These are phyloP conservation scores for Cutaneotrichosporon curvatum DNA, from an alignment of 1,284 basidiomycete genomes.

Conservation along the genomic window DNA sequence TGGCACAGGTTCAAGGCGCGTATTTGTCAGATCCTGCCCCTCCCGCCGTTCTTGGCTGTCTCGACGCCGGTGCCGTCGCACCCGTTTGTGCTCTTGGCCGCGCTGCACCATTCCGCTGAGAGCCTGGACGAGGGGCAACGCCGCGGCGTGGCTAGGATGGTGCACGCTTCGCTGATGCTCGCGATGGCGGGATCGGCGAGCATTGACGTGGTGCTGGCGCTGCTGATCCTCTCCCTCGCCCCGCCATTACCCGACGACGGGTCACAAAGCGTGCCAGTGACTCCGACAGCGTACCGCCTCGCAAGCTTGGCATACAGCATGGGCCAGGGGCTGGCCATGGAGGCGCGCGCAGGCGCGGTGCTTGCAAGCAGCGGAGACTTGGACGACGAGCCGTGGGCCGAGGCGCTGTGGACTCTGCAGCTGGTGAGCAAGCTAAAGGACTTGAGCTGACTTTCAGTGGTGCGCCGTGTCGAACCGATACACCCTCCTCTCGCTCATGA, in stretches of 20 bases:
- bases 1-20: slow-evolving; percentile 32
- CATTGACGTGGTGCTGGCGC: slow-evolving; percentile 24
- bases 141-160: slow-evolving; percentile 3
- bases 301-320: slow-evolving; percentile 25
- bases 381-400: slow-evolving; percentile 7
- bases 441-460: slow-evolving; percentile 4
- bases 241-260: slow-evolving; percentile 8
- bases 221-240: slow-evolving; percentile 26
- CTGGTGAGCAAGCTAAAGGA: not conserved
- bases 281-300: slow-evolving; percentile 17
- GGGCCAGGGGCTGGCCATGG: slow-evolving; percentile 22
- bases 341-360: slow-evolving; percentile 4
- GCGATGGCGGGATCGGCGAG: slow-evolving; percentile 22
- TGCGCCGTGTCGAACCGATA: slow-evolving; percentile 14
- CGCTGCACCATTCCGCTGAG: slow-evolving; percentile 19
- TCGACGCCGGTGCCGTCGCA: slow-evolving; percentile 22
- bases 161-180: slow-evolving; percentile 21
- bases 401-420: slow-evolving; percentile 10
- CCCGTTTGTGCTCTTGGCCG: slow-evolving; percentile 28
- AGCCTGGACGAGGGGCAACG: slow-evolving; percentile 1
- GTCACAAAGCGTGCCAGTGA: slow-evolving; percentile 2
- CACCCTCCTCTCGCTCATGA: slow-evolving; percentile 7
- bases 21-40: slow-evolving; percentile 23
- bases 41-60: slow-evolving; percentile 26
- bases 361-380: slow-evolving; percentile 4